Percentiles rank a stretch among this genome's conserved stretches.
Conservation (phyloP, 2,329 filamentous ascomycete species). For the Talaromyces sp. region DNA sequence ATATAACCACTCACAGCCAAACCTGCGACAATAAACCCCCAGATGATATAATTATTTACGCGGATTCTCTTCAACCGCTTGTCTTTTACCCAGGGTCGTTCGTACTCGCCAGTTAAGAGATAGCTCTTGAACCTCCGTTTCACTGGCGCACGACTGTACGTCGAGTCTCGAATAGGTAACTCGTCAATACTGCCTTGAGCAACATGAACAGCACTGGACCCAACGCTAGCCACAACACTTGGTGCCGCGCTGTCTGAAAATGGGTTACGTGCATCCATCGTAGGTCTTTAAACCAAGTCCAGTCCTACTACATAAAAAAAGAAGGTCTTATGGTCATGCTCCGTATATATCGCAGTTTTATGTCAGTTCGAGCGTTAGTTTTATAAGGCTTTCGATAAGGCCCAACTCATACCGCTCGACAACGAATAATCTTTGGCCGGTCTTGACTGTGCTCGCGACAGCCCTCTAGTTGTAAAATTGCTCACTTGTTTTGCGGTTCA, state of each 20-base stretch:
- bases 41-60: slow-evolving; percentile 18
- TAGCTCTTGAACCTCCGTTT: slow-evolving; percentile 21
- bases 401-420: neutral
- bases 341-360: neutral
- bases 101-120: slow-evolving; percentile 19
- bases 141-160: slow-evolving; percentile 9
- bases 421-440: neutral
- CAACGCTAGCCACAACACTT: slow-evolving; percentile 12
- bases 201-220: neutral
- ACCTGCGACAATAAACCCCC: slow-evolving; percentile 12
- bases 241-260: slow-evolving; percentile 18
- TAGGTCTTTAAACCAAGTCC: neutral
- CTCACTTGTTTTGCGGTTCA: neutral
- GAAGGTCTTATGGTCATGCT: neutral
- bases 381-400: neutral
- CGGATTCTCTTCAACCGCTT: slow-evolving; percentile 19
- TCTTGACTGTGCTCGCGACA: neutral
- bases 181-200: slow-evolving; percentile 11
- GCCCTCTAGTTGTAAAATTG: neutral
- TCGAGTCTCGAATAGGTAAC: slow-evolving; percentile 2
- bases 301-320: neutral
- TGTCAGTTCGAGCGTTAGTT: neutral
- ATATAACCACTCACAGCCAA: slow-evolving; percentile 36
- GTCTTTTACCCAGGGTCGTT: slow-evolving; percentile 19
- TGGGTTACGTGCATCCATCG: slow-evolving; percentile 12